Evolutionary conservation across 1,284 basidiomycete genomes (phyloP), one percentile per base, ranked within the genome.

Genomic region (Termitomyces sp.): DNA sequence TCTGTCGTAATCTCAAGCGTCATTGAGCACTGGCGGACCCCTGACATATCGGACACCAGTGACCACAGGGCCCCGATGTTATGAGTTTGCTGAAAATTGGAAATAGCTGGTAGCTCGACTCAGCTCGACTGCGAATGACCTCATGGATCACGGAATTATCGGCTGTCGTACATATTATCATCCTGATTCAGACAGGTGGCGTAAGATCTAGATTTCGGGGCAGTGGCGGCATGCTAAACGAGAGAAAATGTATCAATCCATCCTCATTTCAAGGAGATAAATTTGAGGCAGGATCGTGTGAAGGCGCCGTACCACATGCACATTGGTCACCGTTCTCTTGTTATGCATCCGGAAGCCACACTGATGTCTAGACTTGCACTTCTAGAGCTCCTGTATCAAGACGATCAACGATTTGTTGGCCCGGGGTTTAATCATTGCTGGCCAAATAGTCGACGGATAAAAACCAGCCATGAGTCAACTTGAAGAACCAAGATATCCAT

Each of bases 361-460:
- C 3, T 5, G 1, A 19, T 24, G 13, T n/a, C 21, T 16, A 1
- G 9, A 34, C 9, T 24, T 14, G 26, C 28, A 10, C 9, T 46
- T 33, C 10, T 31, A n/a, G 10, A 3, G 19, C 45, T 26, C 33
- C 11, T 33, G 14, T 21, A 19, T 34, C 33, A 35, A 33, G 40
- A 10, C 5, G 9, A 26, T 42, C 40, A 42, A 14, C n/a, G n/a
- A 7, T 6, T 37, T 11, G 13, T 1, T 18, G 33, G 10, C 33
- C 21, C 33, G 3, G 19, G n/a, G n/a, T 46, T 46, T 2, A 26
- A 14, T 37, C 33, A 46, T 46, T n/a, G 6, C 14, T n/a, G n/a
- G 18, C 44, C 44, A 46, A 46, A 46, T n/a, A 46, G 21, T 35
- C 10, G 21, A 34, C 18, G 19, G 14, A 47, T 47, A 47, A 48